Base-by-base conservation (phyloP, 176 grass and related monocot species). In the Phoenix roebelenii region DNA sequence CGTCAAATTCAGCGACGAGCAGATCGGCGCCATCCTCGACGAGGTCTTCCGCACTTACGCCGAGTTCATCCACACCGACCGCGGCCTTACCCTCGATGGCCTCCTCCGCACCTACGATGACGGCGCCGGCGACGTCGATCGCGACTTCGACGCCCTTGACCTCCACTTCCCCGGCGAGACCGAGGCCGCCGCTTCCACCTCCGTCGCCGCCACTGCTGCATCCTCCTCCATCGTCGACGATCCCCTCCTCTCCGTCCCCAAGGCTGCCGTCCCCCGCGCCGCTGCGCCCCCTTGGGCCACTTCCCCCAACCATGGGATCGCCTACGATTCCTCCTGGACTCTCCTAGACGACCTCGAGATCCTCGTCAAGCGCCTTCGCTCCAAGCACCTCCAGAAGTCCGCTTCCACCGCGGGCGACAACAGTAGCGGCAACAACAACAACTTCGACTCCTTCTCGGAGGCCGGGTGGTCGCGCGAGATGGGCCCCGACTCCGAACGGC, bases 21-120 rank as follows among this genome's bases (percentile, higher is more conserved):
- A 98, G 78, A 91, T 98, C 81, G 77, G 75, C 66, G 74, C 76
- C 64, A 92, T 98, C 77, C 87, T 98, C 65, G 87, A 98, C 63
- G 93, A 91, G 79, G 93, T 98, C 5, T 98, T 98, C 79, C 81
- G 93, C 66, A 90, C 87, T 72, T 98, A 98, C 62, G 61, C 76
- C 51, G 87, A 89, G 51, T 96, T 88, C 69, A 87, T 96, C 19
- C 72, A 74, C 9, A 64, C 84, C 3, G 72, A 15, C 6, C 55
- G 56, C 16, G 87, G 93, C 2, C 79, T 97, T 64, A 85, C 93
- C 39, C 81, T 88, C 18, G 49, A 79, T 3, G 93, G 93, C 3
- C 76, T 98, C 62, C 79, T 98, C 72, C 84, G 93, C 16, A 91
- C 93, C 18, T 98, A 98, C 65, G 78, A 98, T 22, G 93, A 98